Base-by-base conservation (phyloP, 2,329 filamentous ascomycete species). In the Ophiostoma populinum region DNA sequence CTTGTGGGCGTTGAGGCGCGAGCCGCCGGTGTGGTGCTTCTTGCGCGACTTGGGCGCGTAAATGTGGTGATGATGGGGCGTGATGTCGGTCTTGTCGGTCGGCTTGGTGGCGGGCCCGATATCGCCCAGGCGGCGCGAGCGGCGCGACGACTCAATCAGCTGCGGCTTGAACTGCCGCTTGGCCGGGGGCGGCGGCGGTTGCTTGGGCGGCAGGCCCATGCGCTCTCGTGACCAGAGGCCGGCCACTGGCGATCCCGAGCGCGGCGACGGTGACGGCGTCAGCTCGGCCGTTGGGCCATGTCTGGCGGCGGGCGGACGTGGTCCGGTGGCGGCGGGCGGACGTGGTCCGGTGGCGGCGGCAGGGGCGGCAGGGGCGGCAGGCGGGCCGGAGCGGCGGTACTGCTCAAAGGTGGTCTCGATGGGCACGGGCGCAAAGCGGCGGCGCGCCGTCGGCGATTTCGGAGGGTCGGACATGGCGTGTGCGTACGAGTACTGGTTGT, bases 111-210 rank as follows among this genome's bases (percentile, higher is more conserved):
- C 69, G 15, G 74, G 72, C 6, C 63, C 65, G 1, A 63, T 54
- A 46, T 83, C 76, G 15, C 73, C 73, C 12, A 67, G 67, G 47
- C 73, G 73, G 42, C 78, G 71, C 22, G 74, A 73, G 35, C 83
- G 67, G 46, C 74, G 71, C 4, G 78, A 78, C 3, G 80, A 86
- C 54, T 87, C 82, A 42, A 92, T 75, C 37, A 92, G 61, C 47
- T 87, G 77, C 10, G 83, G 83, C 20, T 75, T 67, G 52, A 92
- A 92, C 40, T 59, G 58, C 42, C 65, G 61, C 46, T 55, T 56
- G 19, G 10, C 10, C 7, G 18, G 13, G 12, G 8, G 7, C 17
- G 10, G 24, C 28, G 31, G 25, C 33, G 13, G 7, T 19, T 24
- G 13, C 17, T 30, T 35, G n/a, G 32, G 16, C 10, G 26, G 24